A percentile compares a stretch with the other conserved stretches of the same genome.
These are phyloP conservation scores for Tolypocladium paradoxum DNA, from an alignment of 2,329 filamentous ascomycete species.

Conservation along the genomic window DNA sequence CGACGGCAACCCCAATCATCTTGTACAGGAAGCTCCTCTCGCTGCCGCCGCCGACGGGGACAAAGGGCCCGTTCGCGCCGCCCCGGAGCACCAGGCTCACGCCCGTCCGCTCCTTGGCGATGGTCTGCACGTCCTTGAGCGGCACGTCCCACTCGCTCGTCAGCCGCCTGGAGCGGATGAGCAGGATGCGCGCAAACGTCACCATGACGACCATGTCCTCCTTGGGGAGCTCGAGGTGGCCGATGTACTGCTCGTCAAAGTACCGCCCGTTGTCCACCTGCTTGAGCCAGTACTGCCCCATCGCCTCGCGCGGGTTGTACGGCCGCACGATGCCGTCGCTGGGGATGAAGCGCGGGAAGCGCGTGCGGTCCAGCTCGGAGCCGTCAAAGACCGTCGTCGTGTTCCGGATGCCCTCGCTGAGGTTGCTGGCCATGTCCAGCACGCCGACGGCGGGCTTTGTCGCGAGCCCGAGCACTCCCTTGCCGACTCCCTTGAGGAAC, in stretches of 20 bases:
- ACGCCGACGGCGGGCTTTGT: constrained; percentile 96
- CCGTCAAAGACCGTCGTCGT: constrained; percentile 97
- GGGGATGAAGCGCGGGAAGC: constrained; percentile 86
- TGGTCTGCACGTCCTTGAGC: constrained; percentile 91
- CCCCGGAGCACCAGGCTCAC: constrained; percentile 82
- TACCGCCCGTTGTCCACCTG: constrained; percentile 95
- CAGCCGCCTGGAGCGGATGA: constrained; percentile 77
- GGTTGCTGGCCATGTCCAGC: constrained; percentile 92
- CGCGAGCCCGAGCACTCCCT: constrained; percentile 84
- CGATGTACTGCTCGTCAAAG: constrained; percentile 96
- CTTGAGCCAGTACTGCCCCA: constrained; percentile 98
- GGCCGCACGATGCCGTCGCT: constrained; percentile 88
- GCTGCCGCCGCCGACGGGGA: constrained; percentile 85
- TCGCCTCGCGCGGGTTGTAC: constrained; percentile 86
- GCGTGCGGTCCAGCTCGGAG: constrained; percentile 85
- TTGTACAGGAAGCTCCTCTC: constrained; percentile 51
- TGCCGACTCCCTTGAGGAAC: constrained; percentile 96
- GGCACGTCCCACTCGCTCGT: constrained; percentile 93
- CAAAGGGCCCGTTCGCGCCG: constrained; percentile 86
- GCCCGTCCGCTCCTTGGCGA: constrained; percentile 91
- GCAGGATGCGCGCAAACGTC: constrained; percentile 77
- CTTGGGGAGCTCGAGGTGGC: constrained; percentile 80
- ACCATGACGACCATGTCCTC: constrained; percentile 87
- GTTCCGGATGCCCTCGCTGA: constrained; percentile 95
- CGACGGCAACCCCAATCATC: constrained; percentile 55